Conservation (phyloP, 148 eudicot species). For the Silene conica region DNA sequence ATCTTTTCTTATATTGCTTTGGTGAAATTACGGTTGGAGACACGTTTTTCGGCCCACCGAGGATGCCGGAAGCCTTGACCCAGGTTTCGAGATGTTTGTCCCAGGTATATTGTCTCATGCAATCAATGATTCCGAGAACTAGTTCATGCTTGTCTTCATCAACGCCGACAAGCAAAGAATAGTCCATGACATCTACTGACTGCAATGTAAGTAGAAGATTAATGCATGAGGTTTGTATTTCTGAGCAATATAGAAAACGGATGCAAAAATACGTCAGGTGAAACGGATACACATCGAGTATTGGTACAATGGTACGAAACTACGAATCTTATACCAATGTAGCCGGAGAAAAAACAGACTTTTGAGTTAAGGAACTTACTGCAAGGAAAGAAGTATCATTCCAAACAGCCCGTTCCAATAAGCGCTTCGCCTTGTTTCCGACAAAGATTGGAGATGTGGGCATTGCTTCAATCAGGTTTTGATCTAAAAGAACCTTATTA, state of each 20-base stretch:
- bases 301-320: no score
- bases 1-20: constrained; percentile 87
- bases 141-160: constrained; percentile 93
- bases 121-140: constrained; percentile 92
- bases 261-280: no score
- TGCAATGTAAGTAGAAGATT: constrained; percentile 33
- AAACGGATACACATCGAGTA: no score
- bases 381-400: constrained; percentile 94
- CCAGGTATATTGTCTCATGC: constrained; percentile 98
- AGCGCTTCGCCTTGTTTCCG: constrained; percentile 85
- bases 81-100: constrained; percentile 98
- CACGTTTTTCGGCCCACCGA: constrained; percentile 83
- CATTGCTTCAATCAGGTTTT: constrained; percentile 93
- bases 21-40: constrained; percentile 96
- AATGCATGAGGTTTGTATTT: neutral
- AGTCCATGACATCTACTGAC: constrained; percentile 96
- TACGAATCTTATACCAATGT: no score
- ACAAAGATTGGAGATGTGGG: constrained; percentile 95
- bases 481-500: constrained; percentile 89
- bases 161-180: constrained; percentile 81
- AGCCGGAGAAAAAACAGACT: neutral
- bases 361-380: constrained; percentile 43
- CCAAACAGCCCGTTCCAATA: constrained; percentile 93
- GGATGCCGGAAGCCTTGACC: constrained; percentile 93
- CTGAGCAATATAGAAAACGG: no score